These are phyloP conservation scores for Annulohypoxylon maeteangense DNA, from an alignment of 495 filamentous ascomycete genomes.

Conservation along the genomic window DNA sequence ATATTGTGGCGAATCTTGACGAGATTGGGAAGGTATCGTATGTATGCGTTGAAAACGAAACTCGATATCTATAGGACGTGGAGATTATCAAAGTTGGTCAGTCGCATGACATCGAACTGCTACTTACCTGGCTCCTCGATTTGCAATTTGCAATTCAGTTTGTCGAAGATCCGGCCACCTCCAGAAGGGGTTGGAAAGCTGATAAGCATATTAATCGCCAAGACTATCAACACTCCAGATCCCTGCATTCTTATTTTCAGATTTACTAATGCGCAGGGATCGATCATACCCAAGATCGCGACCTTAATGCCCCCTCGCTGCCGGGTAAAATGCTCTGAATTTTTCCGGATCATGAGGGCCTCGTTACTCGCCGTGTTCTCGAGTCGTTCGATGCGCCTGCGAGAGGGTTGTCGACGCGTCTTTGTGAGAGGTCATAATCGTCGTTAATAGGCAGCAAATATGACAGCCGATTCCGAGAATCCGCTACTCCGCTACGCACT, in stretches of 20 bases:
- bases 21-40: constrained; percentile 37
- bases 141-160: constrained; percentile 42
- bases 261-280: constrained; percentile 24
- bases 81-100: constrained; percentile 9
- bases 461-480: constrained; percentile 16
- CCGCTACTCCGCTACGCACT: constrained; percentile 15
- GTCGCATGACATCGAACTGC: constrained; percentile 20
- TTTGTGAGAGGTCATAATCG: constrained; percentile 16
- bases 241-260: constrained; percentile 30
- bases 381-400: neutral
- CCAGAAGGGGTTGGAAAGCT: neutral
- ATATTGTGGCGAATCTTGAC: constrained; percentile 23
- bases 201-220: constrained; percentile 38
- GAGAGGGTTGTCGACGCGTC: neutral
- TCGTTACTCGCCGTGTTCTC: constrained; percentile 1
- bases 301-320: constrained; percentile 11
- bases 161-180: constrained; percentile 32
- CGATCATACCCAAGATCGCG: constrained; percentile 32
- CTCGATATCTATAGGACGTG: constrained; percentile 17
- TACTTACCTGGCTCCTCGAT: constrained; percentile 13
- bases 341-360: constrained; percentile 19
- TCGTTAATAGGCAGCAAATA: constrained; percentile 16
- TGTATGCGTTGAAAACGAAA: constrained; percentile 3
- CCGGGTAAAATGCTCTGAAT: constrained; percentile 35
- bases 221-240: constrained; percentile 28